Evolutionary conservation across 345 rosid genomes (phyloP).

Genomic region (Citrus maxima): DNA sequence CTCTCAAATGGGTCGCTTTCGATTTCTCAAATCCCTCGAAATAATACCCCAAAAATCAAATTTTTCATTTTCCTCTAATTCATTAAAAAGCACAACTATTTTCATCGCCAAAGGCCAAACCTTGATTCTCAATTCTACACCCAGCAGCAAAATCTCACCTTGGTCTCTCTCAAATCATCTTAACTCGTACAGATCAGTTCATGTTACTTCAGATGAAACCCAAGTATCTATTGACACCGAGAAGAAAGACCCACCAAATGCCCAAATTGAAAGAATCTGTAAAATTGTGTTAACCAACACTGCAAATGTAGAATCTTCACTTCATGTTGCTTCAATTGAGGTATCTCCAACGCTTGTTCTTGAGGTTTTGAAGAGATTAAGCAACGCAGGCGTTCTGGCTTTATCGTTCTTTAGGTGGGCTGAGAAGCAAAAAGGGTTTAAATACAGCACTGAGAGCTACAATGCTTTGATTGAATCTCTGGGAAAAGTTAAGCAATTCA

Average conservation of each 20-base stretch:
- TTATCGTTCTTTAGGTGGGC: slow-evolving; percentile 75
- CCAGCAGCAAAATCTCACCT: neutral
- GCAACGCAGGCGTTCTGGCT: slow-evolving; percentile 73
- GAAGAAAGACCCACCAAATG: slow-evolving; percentile 26
- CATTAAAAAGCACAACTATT: neutral
- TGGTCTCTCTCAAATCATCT: slow-evolving; percentile 15
- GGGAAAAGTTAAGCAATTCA: slow-evolving; percentile 87
- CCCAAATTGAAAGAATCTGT: slow-evolving; percentile 38
- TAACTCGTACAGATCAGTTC: slow-evolving; percentile 18
- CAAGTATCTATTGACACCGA: neutral
- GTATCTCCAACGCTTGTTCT: slow-evolving; percentile 46
- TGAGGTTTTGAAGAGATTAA: slow-evolving; percentile 66
- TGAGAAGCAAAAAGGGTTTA: slow-evolving; percentile 63
- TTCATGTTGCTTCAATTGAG: slow-evolving; percentile 42
- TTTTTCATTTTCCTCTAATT: neutral
- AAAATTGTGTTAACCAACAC: slow-evolving; percentile 34
- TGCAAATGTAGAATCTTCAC: slow-evolving; percentile 27
- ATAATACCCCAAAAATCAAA: slow-evolving; percentile 11
- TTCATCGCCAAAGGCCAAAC: neutral
- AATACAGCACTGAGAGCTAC: slow-evolving; percentile 57
- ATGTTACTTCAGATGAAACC: slow-evolving; percentile 17
- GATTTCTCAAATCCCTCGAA: slow-evolving; percentile 16
- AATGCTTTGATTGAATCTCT: slow-evolving; percentile 70
- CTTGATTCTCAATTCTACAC: slow-evolving; percentile 14
- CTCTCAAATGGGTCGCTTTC: slow-evolving; percentile 35